Evolutionary conservation across 306 rosid species (phyloP).

Genomic region (Spatholobus suberectus): DNA sequence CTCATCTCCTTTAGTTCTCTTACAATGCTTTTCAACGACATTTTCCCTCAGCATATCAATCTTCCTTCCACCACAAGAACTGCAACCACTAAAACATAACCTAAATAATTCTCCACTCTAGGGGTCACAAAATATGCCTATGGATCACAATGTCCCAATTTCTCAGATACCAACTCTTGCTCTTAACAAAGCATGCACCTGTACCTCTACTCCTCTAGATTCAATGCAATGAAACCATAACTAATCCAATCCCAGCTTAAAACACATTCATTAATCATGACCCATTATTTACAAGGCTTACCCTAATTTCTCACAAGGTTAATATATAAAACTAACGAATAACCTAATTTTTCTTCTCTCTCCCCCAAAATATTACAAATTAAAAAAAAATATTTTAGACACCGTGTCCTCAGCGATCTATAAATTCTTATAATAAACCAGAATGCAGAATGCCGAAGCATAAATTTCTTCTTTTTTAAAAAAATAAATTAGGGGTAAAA

Average conservation of each 20-base stretch:
- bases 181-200: neutral
- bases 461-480: neutral
- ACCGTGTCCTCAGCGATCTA: constrained; percentile 27
- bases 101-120: neutral
- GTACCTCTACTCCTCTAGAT: constrained; percentile 12
- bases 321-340: neutral
- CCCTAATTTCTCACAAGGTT: neutral
- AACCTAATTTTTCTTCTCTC: constrained; percentile 25
- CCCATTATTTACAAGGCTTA: neutral
- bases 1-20: constrained; percentile 74
- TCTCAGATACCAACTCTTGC: neutral
- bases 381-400: neutral
- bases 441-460: constrained; percentile 38
- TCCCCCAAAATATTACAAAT: neutral
- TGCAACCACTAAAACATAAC: constrained; percentile 34
- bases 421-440: neutral
- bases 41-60: constrained; percentile 51
- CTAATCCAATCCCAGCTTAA: constrained; percentile 6
- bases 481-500: neutral
- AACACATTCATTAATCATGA: constrained; percentile 25
- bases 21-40: constrained; percentile 75
- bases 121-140: neutral
- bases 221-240: constrained; percentile 31
- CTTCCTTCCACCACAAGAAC: constrained; percentile 46
- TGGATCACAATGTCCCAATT: neutral